phyloP scores from a whole-genome alignment of 1,139 yeast genomes.

The Taphrina wiesneri region DNA sequence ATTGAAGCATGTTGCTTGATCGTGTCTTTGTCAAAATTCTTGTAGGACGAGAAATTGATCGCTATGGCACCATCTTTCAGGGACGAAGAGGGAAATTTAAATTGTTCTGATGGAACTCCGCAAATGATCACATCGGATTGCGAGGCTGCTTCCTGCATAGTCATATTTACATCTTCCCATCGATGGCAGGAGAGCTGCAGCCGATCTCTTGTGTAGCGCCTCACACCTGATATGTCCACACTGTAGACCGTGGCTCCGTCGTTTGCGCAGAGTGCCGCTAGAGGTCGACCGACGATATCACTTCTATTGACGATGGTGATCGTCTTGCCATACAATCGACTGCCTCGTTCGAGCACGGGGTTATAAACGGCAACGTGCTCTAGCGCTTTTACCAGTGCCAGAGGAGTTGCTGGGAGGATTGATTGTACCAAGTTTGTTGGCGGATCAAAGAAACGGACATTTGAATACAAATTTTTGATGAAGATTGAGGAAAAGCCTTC shows the following conservation, averaged over 20 bases:
- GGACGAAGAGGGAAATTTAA: slow-evolving; percentile 80
- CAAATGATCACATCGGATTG: slow-evolving; percentile 89
- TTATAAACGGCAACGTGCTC: slow-evolving; percentile 90
- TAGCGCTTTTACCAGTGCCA: slow-evolving; percentile 88
- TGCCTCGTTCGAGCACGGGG: slow-evolving; percentile 76
- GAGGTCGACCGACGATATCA: slow-evolving; percentile 94
- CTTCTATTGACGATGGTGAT: slow-evolving; percentile 87
- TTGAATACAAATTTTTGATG: slow-evolving; percentile 92
- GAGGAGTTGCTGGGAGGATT: slow-evolving; percentile 91
- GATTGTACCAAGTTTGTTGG: slow-evolving; percentile 63
- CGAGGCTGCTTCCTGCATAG: slow-evolving; percentile 65
- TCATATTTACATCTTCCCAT: slow-evolving; percentile 59
- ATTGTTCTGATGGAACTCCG: slow-evolving; percentile 82
- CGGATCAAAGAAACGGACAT: slow-evolving; percentile 74
- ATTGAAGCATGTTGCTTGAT: slow-evolving; percentile 83
- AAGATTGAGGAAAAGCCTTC: slow-evolving; percentile 91
- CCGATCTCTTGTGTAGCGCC: slow-evolving; percentile 90
- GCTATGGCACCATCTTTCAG: slow-evolving; percentile 86
- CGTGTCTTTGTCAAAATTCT: slow-evolving; percentile 73
- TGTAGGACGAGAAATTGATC: slow-evolving; percentile 83
- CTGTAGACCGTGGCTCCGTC: slow-evolving; percentile 97
- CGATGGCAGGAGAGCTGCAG: slow-evolving; percentile 78
- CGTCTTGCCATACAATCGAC: slow-evolving; percentile 88
- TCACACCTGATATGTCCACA: slow-evolving; percentile 81
- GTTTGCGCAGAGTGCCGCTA: slow-evolving; percentile 92